Evolutionary conservation across 2,329 filamentous ascomycete species (phyloP), one percentile per base, ranked within the genome.

Genomic region (Cercospora canescens): DNA sequence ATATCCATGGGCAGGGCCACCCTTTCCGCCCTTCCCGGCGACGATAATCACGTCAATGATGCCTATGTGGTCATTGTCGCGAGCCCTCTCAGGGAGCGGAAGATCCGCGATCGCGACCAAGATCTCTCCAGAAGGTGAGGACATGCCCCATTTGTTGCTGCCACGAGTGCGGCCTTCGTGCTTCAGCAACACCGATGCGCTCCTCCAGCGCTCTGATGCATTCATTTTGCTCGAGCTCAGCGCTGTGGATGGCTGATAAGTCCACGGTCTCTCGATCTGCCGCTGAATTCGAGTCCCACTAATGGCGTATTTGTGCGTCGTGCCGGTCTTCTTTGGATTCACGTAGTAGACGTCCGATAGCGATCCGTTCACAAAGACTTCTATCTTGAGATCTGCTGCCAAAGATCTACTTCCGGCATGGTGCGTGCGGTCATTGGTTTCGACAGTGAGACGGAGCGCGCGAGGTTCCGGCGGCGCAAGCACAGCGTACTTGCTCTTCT

Each of bases 301-400:
- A 65, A 82, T 82, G 11, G 52, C 41, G 32, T 61, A 59, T 18
- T 55, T 60, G 52, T 62, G 54, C 1, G 35, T 30, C 34, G 57
- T 52, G n/a, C 64, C 61, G 6, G 11, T 28, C 32, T 64, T 63
- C 58, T 62, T 66, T 12, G 57, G 62, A 62, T 72, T 72, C 55
- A 73, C 39, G 39, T 68, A 72, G 32, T 63, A 62, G 30, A 67
- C 41, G n/a, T 70, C 74, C 4, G 76, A 76, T 7, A 84, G 74
- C 32, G 78, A 71, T 39, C 83, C 82, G 62, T 84, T 84, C 70
- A 82, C 74, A 69, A 81, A 80, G 4, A 84, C 77, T n/a, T 84
- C 82, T 50, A 83, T 76, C 70, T 82, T 83, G 59, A 84, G 65
- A 35, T 81, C 68, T n/a, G 54, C 57, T 8, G 59, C 65, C 24